Evolutionary conservation across 1,284 basidiomycete species (phyloP), one percentile per base, ranked within the genome.

Genomic region (Sporisorium scitamineum): DNA sequence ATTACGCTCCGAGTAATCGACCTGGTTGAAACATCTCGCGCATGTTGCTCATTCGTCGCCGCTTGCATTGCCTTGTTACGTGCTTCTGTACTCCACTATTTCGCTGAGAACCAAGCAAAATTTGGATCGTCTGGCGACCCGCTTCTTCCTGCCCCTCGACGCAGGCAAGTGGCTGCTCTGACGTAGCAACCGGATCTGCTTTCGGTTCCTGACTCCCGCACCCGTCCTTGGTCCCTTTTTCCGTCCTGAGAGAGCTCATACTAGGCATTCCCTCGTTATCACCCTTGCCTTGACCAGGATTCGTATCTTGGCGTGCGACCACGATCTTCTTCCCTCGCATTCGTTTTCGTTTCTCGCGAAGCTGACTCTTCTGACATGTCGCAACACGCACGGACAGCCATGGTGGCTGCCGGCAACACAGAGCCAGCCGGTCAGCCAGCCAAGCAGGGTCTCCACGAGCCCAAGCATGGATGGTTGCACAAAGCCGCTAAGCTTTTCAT

Each of bases 381-480:
- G 44, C 57, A 70, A 29, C 34, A 54, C 24, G 34, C 48, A 24
- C 34, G 56, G 24, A 13, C 34, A 37, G 41, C 53, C 31, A 24
- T 31, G 11, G 53, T 10, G 24, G 53, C 22, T 24, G 53, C 37
- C 27, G 32, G 41, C 52, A 29, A 26, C 53, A 22, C 16, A 5
- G 52, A 63, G 2, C 47, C 37, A 24, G 13, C 39, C 6, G 32
- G 22, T 37, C 27, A 22, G 2, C 27, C 42, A 22, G 18, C 42
- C 7, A 45, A 39, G 10, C 31, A 16, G 45, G 50, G 61, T 5
- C 42, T 60, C n/a, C 68, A 70, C 41, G 26, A 41, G 9, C 68
- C 68, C 48, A 73, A 73, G 61, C 51, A 69, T 26, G 65, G 70
- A 42, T 69, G 61, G 65, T 20, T 64, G 29, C 70, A 73, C 32